Conservation (phyloP, 306 rosid species). For the Quercus ilex region DNA sequence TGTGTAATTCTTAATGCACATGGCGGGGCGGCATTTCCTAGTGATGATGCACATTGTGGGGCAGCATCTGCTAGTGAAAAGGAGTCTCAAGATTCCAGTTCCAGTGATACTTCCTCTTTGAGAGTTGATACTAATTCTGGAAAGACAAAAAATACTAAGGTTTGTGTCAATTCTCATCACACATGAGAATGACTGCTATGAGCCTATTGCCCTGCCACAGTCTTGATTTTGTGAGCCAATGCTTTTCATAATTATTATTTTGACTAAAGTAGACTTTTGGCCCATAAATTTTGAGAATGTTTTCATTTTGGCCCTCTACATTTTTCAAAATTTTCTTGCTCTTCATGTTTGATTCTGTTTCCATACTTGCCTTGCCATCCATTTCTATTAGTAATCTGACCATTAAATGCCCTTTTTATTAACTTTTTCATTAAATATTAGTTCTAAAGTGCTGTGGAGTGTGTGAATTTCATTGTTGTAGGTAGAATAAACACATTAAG, state of each 20-base stretch:
- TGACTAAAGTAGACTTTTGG: too few relatives aligned
- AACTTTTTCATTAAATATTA: too few relatives aligned
- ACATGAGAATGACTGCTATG: constrained; percentile 13
- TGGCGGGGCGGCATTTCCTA: constrained; percentile 95
- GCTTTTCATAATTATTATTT: not conserved
- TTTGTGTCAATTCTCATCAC: constrained; percentile 33
- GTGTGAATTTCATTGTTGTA: too few relatives aligned
- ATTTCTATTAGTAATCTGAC: too few relatives aligned
- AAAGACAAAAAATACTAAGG: constrained; percentile 61
- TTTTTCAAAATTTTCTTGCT: too few relatives aligned
- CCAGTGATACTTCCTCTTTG: constrained; percentile 36
- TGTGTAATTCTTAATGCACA: constrained; percentile 97
- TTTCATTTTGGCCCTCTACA: too few relatives aligned
- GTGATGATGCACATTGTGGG: constrained; percentile 75
- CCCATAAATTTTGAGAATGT: too few relatives aligned
- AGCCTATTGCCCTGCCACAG: not conserved
- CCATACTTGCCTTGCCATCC: too few relatives aligned
- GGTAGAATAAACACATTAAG: too few relatives aligned
- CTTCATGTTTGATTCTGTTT: too few relatives aligned
- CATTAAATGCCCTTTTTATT: too few relatives aligned
- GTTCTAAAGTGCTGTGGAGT: too few relatives aligned
- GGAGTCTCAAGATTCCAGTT: constrained; percentile 43
- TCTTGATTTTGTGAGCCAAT: not conserved
- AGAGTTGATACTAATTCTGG: constrained; percentile 32
- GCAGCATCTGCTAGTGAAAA: constrained; percentile 74